phyloP scores from a whole-genome alignment of 1,139 yeast genomes.

The Lodderomyces parapsilosis region DNA sequence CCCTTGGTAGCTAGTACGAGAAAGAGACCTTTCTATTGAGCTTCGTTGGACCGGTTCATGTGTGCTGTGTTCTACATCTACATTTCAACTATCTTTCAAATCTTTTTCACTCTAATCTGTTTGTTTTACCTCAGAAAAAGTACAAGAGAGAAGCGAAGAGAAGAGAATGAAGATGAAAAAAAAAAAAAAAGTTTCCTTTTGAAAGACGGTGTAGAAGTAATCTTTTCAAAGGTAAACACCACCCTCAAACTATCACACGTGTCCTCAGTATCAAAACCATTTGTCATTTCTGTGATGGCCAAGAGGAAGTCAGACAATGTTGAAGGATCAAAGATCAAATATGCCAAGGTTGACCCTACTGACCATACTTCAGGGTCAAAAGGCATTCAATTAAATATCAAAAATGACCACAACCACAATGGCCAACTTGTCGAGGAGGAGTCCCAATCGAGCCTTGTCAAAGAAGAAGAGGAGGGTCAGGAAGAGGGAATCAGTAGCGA shows the following conservation, averaged over 20 bases:
- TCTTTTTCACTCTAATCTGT: no score
- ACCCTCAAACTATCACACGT: no score
- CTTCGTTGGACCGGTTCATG: no score
- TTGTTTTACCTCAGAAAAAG: no score
- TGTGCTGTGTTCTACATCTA: no score
- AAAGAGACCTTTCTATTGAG: no score
- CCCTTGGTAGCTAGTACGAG: no score
- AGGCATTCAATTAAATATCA: background rate
- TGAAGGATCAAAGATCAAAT: background rate
- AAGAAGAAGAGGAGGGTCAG: conserved; percentile 6
- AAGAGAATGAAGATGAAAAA: background rate
- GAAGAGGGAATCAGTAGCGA: conserved; percentile 11
- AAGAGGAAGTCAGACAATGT: background rate
- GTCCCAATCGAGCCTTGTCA: background rate
- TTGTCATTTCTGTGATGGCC: background rate
- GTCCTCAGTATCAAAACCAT: background rate
- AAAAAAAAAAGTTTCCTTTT: background rate
- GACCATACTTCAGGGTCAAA: background rate
- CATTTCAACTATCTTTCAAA: no score
- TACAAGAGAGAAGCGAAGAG: background rate
- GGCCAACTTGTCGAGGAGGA: conserved; percentile 1
- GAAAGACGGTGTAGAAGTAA: background rate
- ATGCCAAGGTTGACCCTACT: conserved; percentile 5
- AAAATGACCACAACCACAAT: background rate
- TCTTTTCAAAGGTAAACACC: no score